A percentile compares a stretch with the other conserved stretches of the same genome.
Conservation (phyloP, 345 rosid genomes). For the Dovyalis caffra region DNA sequence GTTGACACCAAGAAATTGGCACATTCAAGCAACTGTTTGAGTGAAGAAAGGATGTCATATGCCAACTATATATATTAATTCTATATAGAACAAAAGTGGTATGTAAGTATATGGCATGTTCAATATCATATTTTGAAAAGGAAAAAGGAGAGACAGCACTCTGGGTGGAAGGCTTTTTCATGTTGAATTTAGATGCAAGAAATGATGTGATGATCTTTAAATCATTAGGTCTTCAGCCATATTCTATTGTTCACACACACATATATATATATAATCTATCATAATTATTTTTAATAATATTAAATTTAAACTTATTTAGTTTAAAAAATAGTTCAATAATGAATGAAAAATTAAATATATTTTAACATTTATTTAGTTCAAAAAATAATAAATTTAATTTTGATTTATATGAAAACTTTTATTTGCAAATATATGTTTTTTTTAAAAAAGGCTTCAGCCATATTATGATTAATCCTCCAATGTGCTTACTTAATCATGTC, state of each 20-base stretch:
- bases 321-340: too few species aligned
- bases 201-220: slow-evolving; percentile 35
- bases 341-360: too few species aligned
- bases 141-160: not conserved
- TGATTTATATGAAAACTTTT: too few species aligned
- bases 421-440: too few species aligned
- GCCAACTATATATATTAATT: not conserved
- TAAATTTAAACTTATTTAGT: too few species aligned
- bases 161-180: slow-evolving; percentile 16
- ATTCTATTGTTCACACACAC: too few species aligned
- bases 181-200: slow-evolving; percentile 29
- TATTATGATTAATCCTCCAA: slow-evolving; percentile 21
- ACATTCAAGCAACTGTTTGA: slow-evolving; percentile 23
- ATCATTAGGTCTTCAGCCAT: slow-evolving; percentile 35
- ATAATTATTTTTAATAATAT: too few species aligned
- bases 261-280: too few species aligned
- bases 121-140: not conserved
- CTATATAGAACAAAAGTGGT: not conserved
- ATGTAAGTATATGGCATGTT: not conserved
- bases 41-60: slow-evolving; percentile 15
- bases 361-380: too few species aligned
- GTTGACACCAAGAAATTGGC: slow-evolving; percentile 41
- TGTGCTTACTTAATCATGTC: slow-evolving; percentile 8
- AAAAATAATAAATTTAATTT: too few species aligned
- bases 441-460: too few species aligned